phyloP scores from a whole-genome alignment of 805 yeast species.

The Candida quercuum region DNA sequence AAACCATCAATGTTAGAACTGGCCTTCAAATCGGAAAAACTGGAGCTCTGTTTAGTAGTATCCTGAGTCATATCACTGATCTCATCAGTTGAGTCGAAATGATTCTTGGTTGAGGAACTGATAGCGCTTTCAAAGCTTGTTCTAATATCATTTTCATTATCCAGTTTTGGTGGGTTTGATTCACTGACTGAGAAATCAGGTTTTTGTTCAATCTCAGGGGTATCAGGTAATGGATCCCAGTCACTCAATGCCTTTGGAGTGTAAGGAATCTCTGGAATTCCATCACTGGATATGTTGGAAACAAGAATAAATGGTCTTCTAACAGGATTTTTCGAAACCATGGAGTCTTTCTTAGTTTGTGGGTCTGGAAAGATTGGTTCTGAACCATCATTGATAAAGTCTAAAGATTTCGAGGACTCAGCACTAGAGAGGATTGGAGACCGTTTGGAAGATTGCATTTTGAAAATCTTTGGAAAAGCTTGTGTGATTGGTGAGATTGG shows the following conservation, averaged over 20 bases:
- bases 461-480: conserved; percentile 20
- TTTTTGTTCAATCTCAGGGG: too few species aligned
- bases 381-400: conserved; percentile 24
- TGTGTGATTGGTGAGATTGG: conserved; percentile 20
- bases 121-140: background rate
- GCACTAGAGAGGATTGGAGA: conserved; percentile 10
- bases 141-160: background rate
- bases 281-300: conserved; percentile 2
- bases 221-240: too few species aligned
- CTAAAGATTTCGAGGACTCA: conserved; percentile 18
- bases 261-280: conserved; percentile 20
- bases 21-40: background rate
- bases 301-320: conserved; percentile 6
- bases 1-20: conserved; percentile 14
- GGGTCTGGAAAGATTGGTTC: conserved; percentile 3
- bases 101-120: background rate
- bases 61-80: conserved; percentile 14
- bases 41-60: conserved; percentile 9
- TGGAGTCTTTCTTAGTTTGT: background rate
- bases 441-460: conserved; percentile 7
- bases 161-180: too few species aligned
- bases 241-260: conserved; percentile 15
- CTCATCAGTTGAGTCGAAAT: conserved; percentile 10
- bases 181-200: conserved; percentile 13
- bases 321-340: background rate